Conservation (phyloP, 1,139 yeast genomes). For the Yamadazyma atlantica region DNA sequence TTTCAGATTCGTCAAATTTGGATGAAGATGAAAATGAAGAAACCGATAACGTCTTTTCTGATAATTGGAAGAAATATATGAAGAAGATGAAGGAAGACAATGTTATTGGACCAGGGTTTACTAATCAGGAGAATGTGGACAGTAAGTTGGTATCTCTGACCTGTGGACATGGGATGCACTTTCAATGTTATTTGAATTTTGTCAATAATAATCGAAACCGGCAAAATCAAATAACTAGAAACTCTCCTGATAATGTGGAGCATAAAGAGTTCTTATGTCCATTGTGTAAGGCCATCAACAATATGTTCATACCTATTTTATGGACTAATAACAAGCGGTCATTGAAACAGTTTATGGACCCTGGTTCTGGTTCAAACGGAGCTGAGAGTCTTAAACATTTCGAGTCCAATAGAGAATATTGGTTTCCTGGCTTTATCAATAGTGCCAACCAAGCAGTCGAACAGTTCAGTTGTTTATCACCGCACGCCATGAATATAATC, state of each 20-base stretch:
- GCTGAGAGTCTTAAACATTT: slow-evolving; percentile 12
- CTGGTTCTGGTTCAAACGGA: slow-evolving; percentile 8
- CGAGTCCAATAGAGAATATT: slow-evolving; percentile 17
- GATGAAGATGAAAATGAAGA: slow-evolving; percentile 31
- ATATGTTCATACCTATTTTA: slow-evolving; percentile 75
- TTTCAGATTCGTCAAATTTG: slow-evolving; percentile 52
- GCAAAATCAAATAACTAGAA: slow-evolving; percentile 75
- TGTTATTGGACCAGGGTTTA: slow-evolving; percentile 75
- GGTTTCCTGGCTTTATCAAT: slow-evolving; percentile 28
- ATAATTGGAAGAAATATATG: slow-evolving; percentile 41
- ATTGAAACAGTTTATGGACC: slow-evolving; percentile 21
- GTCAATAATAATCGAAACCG: slow-evolving; percentile 48
- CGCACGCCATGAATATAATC: slow-evolving; percentile 29
- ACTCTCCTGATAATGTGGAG: slow-evolving; percentile 72
- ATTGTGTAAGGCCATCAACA: slow-evolving; percentile 82
- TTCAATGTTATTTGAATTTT: slow-evolving; percentile 69
- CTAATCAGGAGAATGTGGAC: slow-evolving; percentile 38
- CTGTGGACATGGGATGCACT: slow-evolving; percentile 96
- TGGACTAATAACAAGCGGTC: slow-evolving; percentile 43
- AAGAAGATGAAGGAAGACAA: slow-evolving; percentile 31
- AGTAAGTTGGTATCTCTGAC: slow-evolving; percentile 64
- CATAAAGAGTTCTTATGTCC: slow-evolving; percentile 85
- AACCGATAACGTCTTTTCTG: slow-evolving; percentile 22
- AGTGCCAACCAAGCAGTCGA: slow-evolving; percentile 25
- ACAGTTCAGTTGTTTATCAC: slow-evolving; percentile 24